These are phyloP conservation scores for Acacia concinna DNA, from an alignment of 331 rosid genomes.

Conservation along the genomic window DNA sequence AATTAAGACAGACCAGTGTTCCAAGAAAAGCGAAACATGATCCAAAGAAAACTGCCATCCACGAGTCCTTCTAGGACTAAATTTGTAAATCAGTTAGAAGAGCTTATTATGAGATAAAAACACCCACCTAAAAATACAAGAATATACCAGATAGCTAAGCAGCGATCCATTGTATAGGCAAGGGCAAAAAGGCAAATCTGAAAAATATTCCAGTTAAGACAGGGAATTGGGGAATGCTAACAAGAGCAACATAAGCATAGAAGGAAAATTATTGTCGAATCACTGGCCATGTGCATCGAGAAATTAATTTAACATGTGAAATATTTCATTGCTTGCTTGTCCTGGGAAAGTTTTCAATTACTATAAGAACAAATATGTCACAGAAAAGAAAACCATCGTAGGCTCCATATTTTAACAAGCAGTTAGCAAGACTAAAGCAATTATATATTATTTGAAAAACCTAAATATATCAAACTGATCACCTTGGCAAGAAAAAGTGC, in stretches of 20 bases:
- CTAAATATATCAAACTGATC: slow-evolving; percentile 19
- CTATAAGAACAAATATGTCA: not conserved
- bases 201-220: slow-evolving; percentile 33
- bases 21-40: slow-evolving; percentile 14
- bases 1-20: slow-evolving; percentile 11
- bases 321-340: slow-evolving; percentile 11
- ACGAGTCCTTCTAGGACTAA: not conserved
- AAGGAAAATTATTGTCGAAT: slow-evolving; percentile 1
- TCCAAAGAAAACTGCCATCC: slow-evolving; percentile 4
- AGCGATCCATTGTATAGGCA: slow-evolving; percentile 69
- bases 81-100: slow-evolving; percentile 1
- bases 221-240: slow-evolving; percentile 25
- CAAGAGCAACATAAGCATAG: slow-evolving; percentile 18
- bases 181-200: slow-evolving; percentile 77
- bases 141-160: slow-evolving; percentile 72
- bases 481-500: slow-evolving; percentile 79
- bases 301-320: slow-evolving; percentile 20
- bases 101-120: slow-evolving; percentile 27
- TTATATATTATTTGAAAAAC: not conserved
- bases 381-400: not conserved
- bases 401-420: not conserved
- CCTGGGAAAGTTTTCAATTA: slow-evolving; percentile 17
- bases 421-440: not conserved
- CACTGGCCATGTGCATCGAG: slow-evolving; percentile 5
- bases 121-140: slow-evolving; percentile 66